Evolutionary conservation across 1,284 basidiomycete species (phyloP).

Genomic region (Irpex lacteus): DNA sequence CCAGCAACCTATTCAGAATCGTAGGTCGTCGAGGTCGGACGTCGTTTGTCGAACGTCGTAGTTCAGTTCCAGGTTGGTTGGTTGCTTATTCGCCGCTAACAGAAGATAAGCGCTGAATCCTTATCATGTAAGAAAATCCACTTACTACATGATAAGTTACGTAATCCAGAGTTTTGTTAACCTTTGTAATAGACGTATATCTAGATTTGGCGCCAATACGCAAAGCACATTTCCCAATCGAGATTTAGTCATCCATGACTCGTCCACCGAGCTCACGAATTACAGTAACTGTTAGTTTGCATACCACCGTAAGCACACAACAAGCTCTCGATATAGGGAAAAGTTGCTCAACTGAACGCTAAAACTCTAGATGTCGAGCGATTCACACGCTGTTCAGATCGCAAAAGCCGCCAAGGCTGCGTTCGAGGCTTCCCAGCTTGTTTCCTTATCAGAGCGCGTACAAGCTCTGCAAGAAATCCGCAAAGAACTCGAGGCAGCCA

Average conservation of each 20-base stretch:
- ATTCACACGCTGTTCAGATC: slow-evolving; percentile 37
- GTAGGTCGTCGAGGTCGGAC: background rate
- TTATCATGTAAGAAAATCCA: too few species aligned
- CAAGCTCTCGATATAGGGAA: too few species aligned
- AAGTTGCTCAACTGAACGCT: background rate
- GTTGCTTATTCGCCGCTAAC: too few species aligned
- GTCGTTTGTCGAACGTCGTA: too few species aligned
- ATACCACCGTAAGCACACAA: too few species aligned
- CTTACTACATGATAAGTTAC: too few species aligned
- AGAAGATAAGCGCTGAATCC: too few species aligned
- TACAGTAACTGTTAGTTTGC: too few species aligned
- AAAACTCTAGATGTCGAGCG: background rate
- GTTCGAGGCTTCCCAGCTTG: slow-evolving; percentile 83
- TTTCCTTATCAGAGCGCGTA: slow-evolving; percentile 65
- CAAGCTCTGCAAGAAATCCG: slow-evolving; percentile 72
- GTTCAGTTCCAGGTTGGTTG: too few species aligned
- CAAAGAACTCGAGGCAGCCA: slow-evolving; percentile 59
- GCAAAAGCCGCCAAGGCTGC: slow-evolving; percentile 78
- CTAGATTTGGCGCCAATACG: background rate
- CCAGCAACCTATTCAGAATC: slow-evolving; percentile 9
- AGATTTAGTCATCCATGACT: background rate
- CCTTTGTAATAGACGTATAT: background rate
- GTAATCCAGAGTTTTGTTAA: background rate
- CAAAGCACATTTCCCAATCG: background rate
- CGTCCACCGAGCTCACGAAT: background rate